These are phyloP conservation scores for Mycosarcoma mackinlayi DNA, from an alignment of 1,284 basidiomycete genomes.

Conservation along the genomic window DNA sequence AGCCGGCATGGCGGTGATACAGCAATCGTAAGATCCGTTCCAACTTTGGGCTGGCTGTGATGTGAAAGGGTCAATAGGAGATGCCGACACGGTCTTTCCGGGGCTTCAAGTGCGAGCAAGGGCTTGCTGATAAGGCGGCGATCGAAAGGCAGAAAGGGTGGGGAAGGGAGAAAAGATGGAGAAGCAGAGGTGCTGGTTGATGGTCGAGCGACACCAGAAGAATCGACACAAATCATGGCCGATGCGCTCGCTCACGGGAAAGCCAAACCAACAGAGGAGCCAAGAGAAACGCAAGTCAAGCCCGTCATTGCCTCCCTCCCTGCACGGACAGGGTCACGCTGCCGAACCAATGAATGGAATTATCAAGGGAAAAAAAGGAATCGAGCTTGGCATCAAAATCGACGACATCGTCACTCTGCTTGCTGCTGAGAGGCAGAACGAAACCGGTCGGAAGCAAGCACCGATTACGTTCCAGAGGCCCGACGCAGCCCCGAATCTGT, in stretches of 20 bases:
- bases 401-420: too few relatives aligned
- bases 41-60: not conserved
- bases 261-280: not conserved
- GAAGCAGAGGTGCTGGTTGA: not conserved
- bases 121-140: not conserved
- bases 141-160: not conserved
- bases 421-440: too few relatives aligned
- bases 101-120: not conserved
- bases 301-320: too few relatives aligned
- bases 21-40: not conserved
- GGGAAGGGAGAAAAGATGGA: not conserved
- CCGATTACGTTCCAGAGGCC: too few relatives aligned
- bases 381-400: slow-evolving; percentile 2
- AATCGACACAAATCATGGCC: not conserved
- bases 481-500: not conserved
- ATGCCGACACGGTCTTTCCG: not conserved
- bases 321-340: slow-evolving; percentile 9
- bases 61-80: not conserved
- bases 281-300: not conserved
- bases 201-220: not conserved
- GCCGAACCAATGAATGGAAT: not conserved
- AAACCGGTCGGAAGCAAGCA: too few relatives aligned
- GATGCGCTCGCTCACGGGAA: slow-evolving; percentile 1
- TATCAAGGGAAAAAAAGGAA: not conserved
- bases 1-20: slow-evolving; percentile 39